Base-by-base conservation (phyloP, 208 protist genomes). In the Leishmania turanica region DNA sequence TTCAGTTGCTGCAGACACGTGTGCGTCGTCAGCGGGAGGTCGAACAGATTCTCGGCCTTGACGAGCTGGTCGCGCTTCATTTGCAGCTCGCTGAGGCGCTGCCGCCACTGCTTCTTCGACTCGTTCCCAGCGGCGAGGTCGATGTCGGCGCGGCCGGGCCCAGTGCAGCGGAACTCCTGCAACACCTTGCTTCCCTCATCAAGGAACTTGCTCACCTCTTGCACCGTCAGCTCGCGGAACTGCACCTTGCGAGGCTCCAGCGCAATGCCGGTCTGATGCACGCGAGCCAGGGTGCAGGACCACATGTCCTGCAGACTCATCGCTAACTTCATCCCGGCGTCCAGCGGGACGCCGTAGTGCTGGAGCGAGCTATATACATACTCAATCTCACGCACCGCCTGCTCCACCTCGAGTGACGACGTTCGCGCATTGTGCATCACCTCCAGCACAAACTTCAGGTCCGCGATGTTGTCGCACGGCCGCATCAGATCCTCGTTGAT, bases 21-120 rank as follows among this genome's bases (percentile, higher is more conserved):
- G 90, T 99, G 99, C 72, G 90, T 87, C 51, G 97, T 99, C 68
- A 99, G 93, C 24, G 95, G 90, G 37, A 99, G 93, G 78, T 96
- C 98, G 77, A 99, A 99, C 15, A 99, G 91, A 82, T 99, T 99
- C 90, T 99, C 95, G 21, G 98, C 98, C 77, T 96, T 95, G 54
- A 91, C 93, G 47, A 99, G 93, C 84, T 97, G 87, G 54, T 99
- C 98, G 68, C 98, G 89, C 42, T 81, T 86, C 71, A 93, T 69
- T 81, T 95, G 88, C 42, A 97, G 84, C 73, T 94, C 87, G 4
- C 82, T 89, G 60, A 99, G 80, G 31, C 88, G 80, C 58, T 92
- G 81, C 62, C 94, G 87, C 92, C 95, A 99, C 83, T 98, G 75
- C 54, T 95, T 92, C 82, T 99, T 96, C 15, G 94, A 83, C 77